These are phyloP conservation scores for Musa balbisiana DNA, from an alignment of 202 grass and related monocot genomes.

Conservation along the genomic window DNA sequence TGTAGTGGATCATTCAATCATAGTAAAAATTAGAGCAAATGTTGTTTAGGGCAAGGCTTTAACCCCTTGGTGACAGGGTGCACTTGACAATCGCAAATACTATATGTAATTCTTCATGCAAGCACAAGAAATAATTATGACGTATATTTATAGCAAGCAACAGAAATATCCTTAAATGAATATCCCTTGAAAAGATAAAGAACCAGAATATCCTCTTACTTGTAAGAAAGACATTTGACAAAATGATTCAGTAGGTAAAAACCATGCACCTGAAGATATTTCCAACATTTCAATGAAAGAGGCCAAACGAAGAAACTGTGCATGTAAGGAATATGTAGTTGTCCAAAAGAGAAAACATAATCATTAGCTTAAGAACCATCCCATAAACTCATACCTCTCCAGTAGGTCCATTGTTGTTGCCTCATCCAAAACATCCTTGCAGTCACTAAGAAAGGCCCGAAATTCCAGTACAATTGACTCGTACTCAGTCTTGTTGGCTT, in stretches of 20 bases:
- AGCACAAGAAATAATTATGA: neutral
- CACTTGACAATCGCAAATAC: too few relatives aligned
- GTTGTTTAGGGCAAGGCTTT: too few relatives aligned
- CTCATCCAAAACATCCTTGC: constrained; percentile 95
- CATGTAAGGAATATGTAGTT: neutral
- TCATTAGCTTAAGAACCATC: neutral
- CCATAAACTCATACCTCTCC: constrained; percentile 48
- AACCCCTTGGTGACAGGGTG: too few relatives aligned
- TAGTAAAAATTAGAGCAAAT: too few relatives aligned
- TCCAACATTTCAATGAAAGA: neutral
- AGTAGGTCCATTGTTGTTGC: constrained; percentile 86
- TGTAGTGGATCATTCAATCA: too few relatives aligned
- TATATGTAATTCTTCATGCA: too few relatives aligned
- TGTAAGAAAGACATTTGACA: neutral
- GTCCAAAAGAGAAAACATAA: neutral
- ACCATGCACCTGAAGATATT: neutral
- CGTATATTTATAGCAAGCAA: neutral
- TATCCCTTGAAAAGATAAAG: neutral
- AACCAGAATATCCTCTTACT: neutral
- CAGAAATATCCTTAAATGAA: neutral
- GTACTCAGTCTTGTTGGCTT: constrained; percentile 52
- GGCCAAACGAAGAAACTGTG: neutral
- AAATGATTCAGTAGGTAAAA: neutral
- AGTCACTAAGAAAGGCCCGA: constrained; percentile 91
- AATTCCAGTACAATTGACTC: constrained; percentile 72